These are phyloP conservation scores for Macaranga tanarius DNA, from an alignment of 441 rosid species.

Conservation along the genomic window DNA sequence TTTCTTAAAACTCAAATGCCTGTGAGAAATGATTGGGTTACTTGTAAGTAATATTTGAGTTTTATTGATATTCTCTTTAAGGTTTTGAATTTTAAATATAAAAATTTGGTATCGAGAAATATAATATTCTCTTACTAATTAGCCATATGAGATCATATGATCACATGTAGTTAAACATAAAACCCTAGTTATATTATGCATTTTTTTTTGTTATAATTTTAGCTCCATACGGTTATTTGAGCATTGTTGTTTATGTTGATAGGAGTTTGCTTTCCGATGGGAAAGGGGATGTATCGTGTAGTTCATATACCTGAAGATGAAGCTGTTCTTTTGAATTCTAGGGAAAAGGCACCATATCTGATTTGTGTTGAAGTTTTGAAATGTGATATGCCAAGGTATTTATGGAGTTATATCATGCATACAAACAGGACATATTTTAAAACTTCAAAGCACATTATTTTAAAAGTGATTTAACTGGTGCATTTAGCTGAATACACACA, in stretches of 20 bases:
- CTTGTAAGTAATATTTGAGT: background rate
- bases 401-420: constrained; percentile 7
- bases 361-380: constrained; percentile 89
- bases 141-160: background rate
- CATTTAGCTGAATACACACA: background rate
- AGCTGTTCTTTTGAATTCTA: constrained; percentile 94
- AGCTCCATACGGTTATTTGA: constrained; percentile 23
- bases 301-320: constrained; percentile 98
- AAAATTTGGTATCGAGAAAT: constrained; percentile 1
- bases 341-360: constrained; percentile 98
- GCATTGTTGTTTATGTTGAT: constrained; percentile 29
- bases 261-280: constrained; percentile 99
- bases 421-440: background rate
- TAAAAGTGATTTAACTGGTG: background rate
- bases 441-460: background rate
- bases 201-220: constrained; percentile 10
- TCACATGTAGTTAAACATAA: background rate
- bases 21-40: background rate
- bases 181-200: background rate
- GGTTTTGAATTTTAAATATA: background rate
- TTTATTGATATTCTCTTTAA: background rate
- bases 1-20: background rate
- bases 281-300: constrained; percentile 91
- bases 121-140: background rate
- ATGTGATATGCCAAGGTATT: constrained; percentile 77